Evolutionary conservation across 1,284 basidiomycete species (phyloP).

Genomic region (Cystobasidium sp.): DNA sequence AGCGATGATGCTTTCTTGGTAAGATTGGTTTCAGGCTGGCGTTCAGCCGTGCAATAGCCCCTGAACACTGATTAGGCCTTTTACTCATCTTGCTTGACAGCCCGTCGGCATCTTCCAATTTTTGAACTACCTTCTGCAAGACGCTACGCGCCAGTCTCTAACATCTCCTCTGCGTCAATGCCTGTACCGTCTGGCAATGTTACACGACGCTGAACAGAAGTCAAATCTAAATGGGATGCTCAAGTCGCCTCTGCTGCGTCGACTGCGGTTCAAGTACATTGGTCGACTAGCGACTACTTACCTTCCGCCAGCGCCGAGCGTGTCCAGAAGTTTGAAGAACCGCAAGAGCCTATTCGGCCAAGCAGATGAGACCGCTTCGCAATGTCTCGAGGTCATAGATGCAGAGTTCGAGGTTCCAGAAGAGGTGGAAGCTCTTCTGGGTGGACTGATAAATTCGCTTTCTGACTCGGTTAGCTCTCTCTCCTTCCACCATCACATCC

Average conservation of each 20-base stretch:
- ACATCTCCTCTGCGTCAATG: not conserved
- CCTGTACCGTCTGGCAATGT: constrained; percentile 5
- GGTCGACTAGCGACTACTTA: constrained; percentile 22
- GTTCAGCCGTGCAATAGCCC: not conserved
- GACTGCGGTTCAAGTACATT: constrained; percentile 13
- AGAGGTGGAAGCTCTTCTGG: constrained; percentile 75
- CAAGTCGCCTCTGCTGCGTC: constrained; percentile 27
- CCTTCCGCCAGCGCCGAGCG: constrained; percentile 3
- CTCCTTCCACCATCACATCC: not conserved
- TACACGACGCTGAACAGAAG: not conserved
- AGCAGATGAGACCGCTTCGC: not conserved
- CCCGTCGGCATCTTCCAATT: constrained; percentile 30
- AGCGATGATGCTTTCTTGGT: constrained; percentile 11
- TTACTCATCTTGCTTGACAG: not conserved
- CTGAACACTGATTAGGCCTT: not conserved
- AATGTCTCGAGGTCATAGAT: not conserved
- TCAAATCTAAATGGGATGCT: not conserved
- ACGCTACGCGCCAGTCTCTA: constrained; percentile 1
- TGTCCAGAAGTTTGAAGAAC: not conserved
- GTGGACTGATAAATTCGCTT: constrained; percentile 73
- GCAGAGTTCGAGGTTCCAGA: constrained; percentile 59
- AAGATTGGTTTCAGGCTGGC: not conserved
- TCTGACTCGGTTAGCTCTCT: constrained; percentile 73
- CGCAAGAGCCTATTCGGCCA: not conserved
- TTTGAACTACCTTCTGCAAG: constrained; percentile 16